Percentiles rank a stretch among this genome's conserved stretches.
These are phyloP conservation scores for Cutaneotrichosporon cutaneum DNA, from an alignment of 1,284 basidiomycete genomes.

Conservation along the genomic window DNA sequence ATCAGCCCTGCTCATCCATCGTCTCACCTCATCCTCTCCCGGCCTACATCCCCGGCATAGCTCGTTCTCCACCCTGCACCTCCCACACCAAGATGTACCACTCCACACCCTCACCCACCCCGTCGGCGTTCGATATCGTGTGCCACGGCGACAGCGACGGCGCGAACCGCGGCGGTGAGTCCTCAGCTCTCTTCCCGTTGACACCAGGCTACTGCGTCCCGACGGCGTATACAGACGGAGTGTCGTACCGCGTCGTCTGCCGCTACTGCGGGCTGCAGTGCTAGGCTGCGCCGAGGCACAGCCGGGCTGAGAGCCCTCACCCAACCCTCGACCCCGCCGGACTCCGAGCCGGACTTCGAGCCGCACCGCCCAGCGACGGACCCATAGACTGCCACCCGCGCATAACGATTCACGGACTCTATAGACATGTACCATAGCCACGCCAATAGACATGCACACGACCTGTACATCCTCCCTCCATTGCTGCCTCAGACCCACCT, in stretches of 20 bases:
- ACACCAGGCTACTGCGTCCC: conserved; percentile 1
- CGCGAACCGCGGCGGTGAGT: neutral
- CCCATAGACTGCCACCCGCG: too few relatives aligned
- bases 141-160: neutral
- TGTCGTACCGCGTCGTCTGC: conserved; percentile 6
- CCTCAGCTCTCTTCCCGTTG: neutral
- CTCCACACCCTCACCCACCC: neutral
- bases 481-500: too few relatives aligned
- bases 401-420: too few relatives aligned
- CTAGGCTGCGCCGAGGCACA: neutral
- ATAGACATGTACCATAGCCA: too few relatives aligned
- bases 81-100: neutral
- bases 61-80: too few relatives aligned
- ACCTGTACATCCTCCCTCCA: too few relatives aligned
- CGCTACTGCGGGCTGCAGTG: conserved; percentile 4
- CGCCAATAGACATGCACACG: too few relatives aligned
- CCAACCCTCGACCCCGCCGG: too few relatives aligned
- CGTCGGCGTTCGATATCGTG: neutral
- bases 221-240: neutral
- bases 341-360: too few relatives aligned
- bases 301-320: too few relatives aligned
- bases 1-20: neutral
- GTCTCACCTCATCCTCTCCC: neutral
- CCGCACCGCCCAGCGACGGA: too few relatives aligned
- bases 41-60: neutral